These are phyloP conservation scores for Pharus latifolius DNA, from an alignment of 176 grass and related monocot species.

Conservation along the genomic window DNA sequence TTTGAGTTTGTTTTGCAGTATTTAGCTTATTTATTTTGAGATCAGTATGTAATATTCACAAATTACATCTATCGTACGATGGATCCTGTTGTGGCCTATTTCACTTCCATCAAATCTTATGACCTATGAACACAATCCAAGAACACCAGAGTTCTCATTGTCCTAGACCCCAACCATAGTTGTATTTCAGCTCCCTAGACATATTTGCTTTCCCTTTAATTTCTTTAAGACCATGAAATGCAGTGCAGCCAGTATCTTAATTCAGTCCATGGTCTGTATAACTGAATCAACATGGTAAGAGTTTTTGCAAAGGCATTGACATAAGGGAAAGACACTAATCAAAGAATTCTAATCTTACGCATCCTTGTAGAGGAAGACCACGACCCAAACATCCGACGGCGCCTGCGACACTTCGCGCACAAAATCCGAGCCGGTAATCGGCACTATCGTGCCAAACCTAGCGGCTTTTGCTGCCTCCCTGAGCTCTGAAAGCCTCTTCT, in stretches of 20 bases:
- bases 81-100: not conserved
- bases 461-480: slow-evolving; percentile 59
- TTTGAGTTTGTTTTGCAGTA: not conserved
- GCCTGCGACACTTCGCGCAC: slow-evolving; percentile 92
- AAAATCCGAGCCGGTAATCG: slow-evolving; percentile 80
- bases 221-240: not conserved
- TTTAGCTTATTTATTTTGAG: not conserved
- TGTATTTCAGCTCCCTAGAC: not conserved
- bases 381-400: slow-evolving; percentile 79
- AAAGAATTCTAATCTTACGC: slow-evolving; percentile 29
- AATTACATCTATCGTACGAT: not conserved
- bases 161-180: not conserved
- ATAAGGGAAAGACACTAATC: not conserved
- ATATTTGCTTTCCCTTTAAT: not conserved
- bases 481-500: slow-evolving; percentile 78
- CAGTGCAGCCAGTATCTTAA: not conserved
- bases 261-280: not conserved
- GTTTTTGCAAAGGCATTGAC: not conserved
- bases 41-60: not conserved
- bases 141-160: not conserved
- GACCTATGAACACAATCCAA: not conserved
- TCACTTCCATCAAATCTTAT: not conserved
- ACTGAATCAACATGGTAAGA: not conserved
- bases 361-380: slow-evolving; percentile 95
- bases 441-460: slow-evolving; percentile 48